Conservation (phyloP, 2,329 filamentous ascomycete genomes). For the Cephalotrichum gorgonifer region DNA sequence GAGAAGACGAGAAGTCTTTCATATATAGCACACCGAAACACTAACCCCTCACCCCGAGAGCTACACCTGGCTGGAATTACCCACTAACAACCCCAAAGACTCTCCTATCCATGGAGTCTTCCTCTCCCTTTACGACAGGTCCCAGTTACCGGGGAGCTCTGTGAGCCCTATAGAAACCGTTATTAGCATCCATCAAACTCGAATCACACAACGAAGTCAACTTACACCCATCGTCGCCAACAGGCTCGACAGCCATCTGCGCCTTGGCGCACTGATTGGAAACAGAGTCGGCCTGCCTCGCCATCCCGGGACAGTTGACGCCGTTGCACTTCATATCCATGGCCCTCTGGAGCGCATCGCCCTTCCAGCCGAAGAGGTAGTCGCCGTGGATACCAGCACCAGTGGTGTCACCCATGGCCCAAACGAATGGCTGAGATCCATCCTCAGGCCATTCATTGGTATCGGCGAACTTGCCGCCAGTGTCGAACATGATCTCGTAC, state of each 20-base stretch:
- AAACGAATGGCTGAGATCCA: conserved; percentile 8
- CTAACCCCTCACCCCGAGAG: too few relatives aligned
- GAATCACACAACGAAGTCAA: neutral
- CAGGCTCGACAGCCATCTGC: conserved; percentile 35
- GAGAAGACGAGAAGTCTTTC: too few relatives aligned
- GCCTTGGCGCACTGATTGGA: conserved; percentile 8
- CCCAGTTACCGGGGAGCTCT: conserved; percentile 2
- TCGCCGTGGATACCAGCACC: conserved; percentile 7
- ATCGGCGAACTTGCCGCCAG: conserved; percentile 5
- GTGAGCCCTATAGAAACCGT: neutral
- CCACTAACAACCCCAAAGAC: too few relatives aligned
- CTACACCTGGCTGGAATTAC: too few relatives aligned
- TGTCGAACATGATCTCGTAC: conserved; percentile 9
- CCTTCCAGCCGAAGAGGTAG: conserved; percentile 8
- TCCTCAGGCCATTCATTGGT: conserved; percentile 6
- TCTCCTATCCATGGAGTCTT: too few relatives aligned
- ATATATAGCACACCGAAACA: too few relatives aligned
- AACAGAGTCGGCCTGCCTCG: conserved; percentile 1
- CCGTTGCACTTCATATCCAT: conserved; percentile 33
- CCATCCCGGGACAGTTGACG: conserved; percentile 12
- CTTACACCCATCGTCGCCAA: conserved; percentile 29
- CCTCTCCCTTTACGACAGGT: neutral
- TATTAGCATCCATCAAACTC: neutral
- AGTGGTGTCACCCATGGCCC: conserved; percentile 4
- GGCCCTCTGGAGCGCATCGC: conserved; percentile 19